Base-by-base conservation (phyloP, 306 rosid genomes). In the Lithocarpus polystachyus region DNA sequence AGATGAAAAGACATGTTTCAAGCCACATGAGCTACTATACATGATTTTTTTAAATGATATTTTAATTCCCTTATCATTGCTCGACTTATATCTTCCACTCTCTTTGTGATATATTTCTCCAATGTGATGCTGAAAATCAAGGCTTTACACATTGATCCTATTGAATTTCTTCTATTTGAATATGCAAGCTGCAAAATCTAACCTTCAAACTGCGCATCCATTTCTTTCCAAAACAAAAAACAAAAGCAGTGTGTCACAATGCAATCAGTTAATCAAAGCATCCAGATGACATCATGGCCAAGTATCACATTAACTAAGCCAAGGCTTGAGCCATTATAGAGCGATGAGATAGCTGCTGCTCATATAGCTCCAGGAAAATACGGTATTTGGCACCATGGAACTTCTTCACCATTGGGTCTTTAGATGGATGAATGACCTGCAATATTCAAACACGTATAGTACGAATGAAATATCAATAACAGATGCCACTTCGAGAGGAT, bases 381-480 rank as follows among this genome's bases (percentile, higher is more conserved):
- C 83, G 84, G 85, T 92, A 91, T 83, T 92, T 92, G 56, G 92
- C 90, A 40, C 91, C 92, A 74, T 92, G 99, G 89, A 88, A 94
- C 79, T 81, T 87, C 85, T 85, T 92, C 83, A 94, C 97, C 89
- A 84, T 92, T 7, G 94, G 94, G 81, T 92, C 92, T 71, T 79
- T 72, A 22, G 95, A 92, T 64, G 97, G 97, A 87, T 86, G 84
- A 82, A 92, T 80, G 75, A 92, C 97, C 97, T 94, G 86, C 80
- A 72, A 83, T 40, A 52, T 70, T 37, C 73, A 57, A 74, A 73
- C 31, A 74, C 15, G 40, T 62, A 19, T 59, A 80, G 51, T 81
- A 75, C 40, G 64, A 23, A 55, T 64, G 19, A 26, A 69, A 29
- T n/a, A 4, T 9, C 18, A 80, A 82, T 28, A 65, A 48, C 60